phyloP scores from a whole-genome alignment of 257 asterid species.

The Plantago elongata region DNA sequence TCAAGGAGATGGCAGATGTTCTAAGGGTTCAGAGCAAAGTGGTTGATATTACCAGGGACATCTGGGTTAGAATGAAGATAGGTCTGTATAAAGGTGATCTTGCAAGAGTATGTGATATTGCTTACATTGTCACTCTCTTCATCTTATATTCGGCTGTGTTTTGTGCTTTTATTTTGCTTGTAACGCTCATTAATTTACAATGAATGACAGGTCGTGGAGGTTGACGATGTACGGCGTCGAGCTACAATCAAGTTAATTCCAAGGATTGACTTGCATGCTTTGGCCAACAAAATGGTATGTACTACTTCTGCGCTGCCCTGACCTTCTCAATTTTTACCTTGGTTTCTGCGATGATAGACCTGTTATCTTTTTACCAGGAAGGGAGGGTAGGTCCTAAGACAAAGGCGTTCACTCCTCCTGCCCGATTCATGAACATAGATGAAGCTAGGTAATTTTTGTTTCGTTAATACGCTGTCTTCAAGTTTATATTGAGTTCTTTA shows the following conservation, averaged over 20 bases:
- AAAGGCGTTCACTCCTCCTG: slow-evolving; percentile 81
- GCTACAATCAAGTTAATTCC: slow-evolving; percentile 89
- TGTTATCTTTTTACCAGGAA: slow-evolving; percentile 48
- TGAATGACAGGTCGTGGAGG: slow-evolving; percentile 70
- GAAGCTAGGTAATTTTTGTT: slow-evolving; percentile 67
- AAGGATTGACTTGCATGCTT: slow-evolving; percentile 84
- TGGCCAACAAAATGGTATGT: slow-evolving; percentile 79
- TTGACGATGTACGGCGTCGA: slow-evolving; percentile 87
- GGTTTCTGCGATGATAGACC: not conserved
- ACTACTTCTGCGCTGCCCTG: slow-evolving; percentile 35
- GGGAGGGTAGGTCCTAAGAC: slow-evolving; percentile 91
- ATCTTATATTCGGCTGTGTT: not conserved
- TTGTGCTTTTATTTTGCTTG: slow-evolving; percentile 11
- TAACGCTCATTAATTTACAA: slow-evolving; percentile 21
- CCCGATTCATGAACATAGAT: slow-evolving; percentile 85
- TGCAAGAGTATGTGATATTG: slow-evolving; percentile 54
- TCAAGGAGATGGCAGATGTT: slow-evolving; percentile 99
- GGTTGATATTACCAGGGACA: slow-evolving; percentile 79
- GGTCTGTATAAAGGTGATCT: slow-evolving; percentile 96
- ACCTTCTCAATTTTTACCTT: not conserved
- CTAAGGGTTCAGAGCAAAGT: slow-evolving; percentile 95
- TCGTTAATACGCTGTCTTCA: not conserved
- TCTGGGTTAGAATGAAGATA: slow-evolving; percentile 96
- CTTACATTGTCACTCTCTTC: slow-evolving; percentile 6
- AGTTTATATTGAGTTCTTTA: slow-evolving; percentile 4